Evolutionary conservation across 2,329 filamentous ascomycete genomes (phyloP).

Genomic region (Elsinoe necatrix): DNA sequence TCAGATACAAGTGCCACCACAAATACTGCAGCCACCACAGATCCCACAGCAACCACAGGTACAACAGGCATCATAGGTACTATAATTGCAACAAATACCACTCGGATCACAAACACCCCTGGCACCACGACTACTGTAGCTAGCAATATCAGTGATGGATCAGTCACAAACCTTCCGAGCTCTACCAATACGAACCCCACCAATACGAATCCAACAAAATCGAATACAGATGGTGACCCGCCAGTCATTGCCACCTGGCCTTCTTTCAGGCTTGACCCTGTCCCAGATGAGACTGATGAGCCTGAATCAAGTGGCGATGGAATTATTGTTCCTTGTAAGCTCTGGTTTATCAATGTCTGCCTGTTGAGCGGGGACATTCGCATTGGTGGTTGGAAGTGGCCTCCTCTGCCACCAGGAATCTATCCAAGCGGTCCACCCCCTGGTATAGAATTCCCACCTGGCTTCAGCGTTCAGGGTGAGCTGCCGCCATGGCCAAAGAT

Average conservation of each 20-base stretch:
- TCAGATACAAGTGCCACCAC: too few species aligned
- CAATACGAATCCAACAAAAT: neutral
- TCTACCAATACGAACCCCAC: too few species aligned
- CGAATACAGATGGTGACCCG: neutral
- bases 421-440: neutral
- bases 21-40: too few species aligned
- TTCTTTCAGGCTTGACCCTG: neutral
- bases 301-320: neutral
- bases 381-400: neutral
- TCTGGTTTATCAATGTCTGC: neutral
- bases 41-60: too few species aligned
- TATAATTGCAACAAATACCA: too few species aligned
- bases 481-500: neutral
- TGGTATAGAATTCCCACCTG: neutral
- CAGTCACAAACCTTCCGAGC: too few species aligned
- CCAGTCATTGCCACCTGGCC: neutral
- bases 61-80: too few species aligned
- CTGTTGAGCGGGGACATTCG: neutral
- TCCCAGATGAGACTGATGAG: neutral
- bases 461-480: neutral
- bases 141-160: too few species aligned
- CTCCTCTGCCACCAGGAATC: neutral
- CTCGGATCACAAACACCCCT: too few species aligned
- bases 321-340: neutral
- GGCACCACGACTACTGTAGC: too few species aligned